Conservation (phyloP, 2,329 filamentous ascomycete species). For the Cytospora mali region DNA sequence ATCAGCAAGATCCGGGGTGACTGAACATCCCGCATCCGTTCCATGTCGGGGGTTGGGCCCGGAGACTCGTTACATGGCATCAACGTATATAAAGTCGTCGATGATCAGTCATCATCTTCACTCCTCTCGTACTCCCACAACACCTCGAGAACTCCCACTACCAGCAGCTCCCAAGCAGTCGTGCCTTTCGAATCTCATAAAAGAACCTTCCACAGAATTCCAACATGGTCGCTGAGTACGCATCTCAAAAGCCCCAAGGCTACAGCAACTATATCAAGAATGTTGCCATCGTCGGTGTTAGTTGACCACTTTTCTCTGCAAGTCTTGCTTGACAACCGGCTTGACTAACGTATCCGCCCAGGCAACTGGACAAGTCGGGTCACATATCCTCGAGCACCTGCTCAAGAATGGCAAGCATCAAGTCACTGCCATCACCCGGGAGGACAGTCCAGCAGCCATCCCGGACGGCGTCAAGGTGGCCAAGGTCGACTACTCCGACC, state of each 20-base stretch:
- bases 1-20: background rate
- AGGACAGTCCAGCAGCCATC: background rate
- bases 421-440: background rate
- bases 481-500: slow-evolving; percentile 30
- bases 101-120: background rate
- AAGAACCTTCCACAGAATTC: background rate
- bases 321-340: background rate
- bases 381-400: background rate
- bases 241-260: background rate
- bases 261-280: background rate
- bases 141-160: background rate
- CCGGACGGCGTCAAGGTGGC: background rate
- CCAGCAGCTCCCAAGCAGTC: too few relatives aligned
- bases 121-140: background rate
- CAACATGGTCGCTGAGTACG: background rate
- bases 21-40: background rate
- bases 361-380: background rate
- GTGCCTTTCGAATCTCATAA: background rate
- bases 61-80: background rate
- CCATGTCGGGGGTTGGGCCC: background rate
- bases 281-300: background rate
- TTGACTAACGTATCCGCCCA: background rate
- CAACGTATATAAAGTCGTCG: background rate
- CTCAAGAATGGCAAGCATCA: slow-evolving; percentile 5
- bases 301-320: background rate